These are phyloP conservation scores for Termitomyces sp. DNA, from an alignment of 768 basidiomycete species.

Conservation along the genomic window DNA sequence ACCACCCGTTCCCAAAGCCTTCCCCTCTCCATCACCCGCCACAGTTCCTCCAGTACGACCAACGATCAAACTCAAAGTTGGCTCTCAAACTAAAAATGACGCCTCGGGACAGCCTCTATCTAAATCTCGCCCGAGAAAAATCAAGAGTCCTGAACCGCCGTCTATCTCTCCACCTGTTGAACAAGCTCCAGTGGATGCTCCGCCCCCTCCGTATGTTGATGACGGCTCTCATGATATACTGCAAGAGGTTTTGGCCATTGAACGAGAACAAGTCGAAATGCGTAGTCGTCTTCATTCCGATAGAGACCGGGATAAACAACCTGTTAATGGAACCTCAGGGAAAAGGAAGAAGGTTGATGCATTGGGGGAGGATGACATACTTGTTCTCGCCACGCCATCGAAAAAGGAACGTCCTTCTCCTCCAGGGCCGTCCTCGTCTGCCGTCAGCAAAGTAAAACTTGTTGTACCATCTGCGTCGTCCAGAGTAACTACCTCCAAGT, in stretches of 20 bases:
- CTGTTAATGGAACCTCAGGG: conserved; percentile 34
- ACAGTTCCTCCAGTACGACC: conserved; percentile 37
- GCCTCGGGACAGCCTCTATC: conserved; percentile 26
- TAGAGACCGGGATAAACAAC: conserved; percentile 29
- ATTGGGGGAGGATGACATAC: conserved; percentile 52
- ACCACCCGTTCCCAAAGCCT: conserved; percentile 34
- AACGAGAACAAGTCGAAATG: conserved; percentile 58
- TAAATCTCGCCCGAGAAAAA: conserved; percentile 36
- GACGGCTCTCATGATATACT: conserved; percentile 80
- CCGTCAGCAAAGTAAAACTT: conserved; percentile 16
- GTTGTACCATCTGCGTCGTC: conserved; percentile 18
- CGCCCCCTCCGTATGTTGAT: conserved; percentile 65
- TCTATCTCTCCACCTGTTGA: conserved; percentile 19
- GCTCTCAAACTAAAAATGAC: conserved; percentile 27
- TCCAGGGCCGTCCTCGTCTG: conserved; percentile 28
- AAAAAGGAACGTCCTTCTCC: conserved; percentile 51
- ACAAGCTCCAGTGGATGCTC: conserved; percentile 45
- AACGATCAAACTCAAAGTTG: conserved; percentile 65
- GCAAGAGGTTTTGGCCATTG: conserved; percentile 79
- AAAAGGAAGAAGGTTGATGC: conserved; percentile 53
- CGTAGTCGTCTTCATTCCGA: conserved; percentile 39
- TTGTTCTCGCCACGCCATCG: conserved; percentile 55
- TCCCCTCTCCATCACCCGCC: conserved; percentile 21
- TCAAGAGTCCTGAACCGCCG: conserved; percentile 32
- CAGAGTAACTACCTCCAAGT: neutral